Conservation (phyloP, 208 protist species). For the Leishmania arabica region DNA sequence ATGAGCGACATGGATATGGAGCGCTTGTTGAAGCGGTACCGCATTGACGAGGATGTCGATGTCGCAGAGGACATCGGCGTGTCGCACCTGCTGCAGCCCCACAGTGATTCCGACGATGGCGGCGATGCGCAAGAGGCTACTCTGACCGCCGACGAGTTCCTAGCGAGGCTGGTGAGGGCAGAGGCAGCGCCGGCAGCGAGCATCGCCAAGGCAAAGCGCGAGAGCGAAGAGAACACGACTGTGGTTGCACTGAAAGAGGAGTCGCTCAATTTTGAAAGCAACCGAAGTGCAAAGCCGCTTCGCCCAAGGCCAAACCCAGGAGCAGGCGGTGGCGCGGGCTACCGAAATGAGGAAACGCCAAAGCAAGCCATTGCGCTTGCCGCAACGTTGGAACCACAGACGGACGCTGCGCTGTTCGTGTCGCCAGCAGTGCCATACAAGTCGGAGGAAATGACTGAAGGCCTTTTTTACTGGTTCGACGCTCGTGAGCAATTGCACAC, state of each 20-base stretch:
- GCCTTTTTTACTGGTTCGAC: slow-evolving; percentile 89
- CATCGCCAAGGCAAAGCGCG: slow-evolving; percentile 6
- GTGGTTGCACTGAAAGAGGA: slow-evolving; percentile 41
- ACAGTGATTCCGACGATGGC: slow-evolving; percentile 23
- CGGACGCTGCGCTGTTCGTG: slow-evolving; percentile 1
- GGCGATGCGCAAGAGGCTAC: slow-evolving; percentile 36
- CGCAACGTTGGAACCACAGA: slow-evolving; percentile 15
- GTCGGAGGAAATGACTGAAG: slow-evolving; percentile 21
- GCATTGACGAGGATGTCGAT: slow-evolving; percentile 46
- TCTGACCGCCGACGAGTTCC: slow-evolving; percentile 40
- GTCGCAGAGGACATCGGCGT: slow-evolving; percentile 44
- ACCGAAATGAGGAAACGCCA: slow-evolving; percentile 35
- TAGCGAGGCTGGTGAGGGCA: slow-evolving; percentile 28
- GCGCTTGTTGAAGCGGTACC: slow-evolving; percentile 52
- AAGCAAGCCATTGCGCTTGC: slow-evolving; percentile 33
- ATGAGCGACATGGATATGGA: slow-evolving; percentile 74
- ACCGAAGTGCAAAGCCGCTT: slow-evolving; percentile 1
- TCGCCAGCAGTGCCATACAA: slow-evolving; percentile 7
- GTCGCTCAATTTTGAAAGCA: slow-evolving; percentile 25
- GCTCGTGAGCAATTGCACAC: slow-evolving; percentile 82
- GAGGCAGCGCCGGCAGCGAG: slow-evolving; percentile 5
- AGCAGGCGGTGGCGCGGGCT: slow-evolving; percentile 23
- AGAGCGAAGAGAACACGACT: slow-evolving; percentile 6
- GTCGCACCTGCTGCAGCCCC: slow-evolving; percentile 49
- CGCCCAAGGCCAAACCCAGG: neutral